Base-by-base conservation (phyloP, 1,284 basidiomycete genomes). In the Austroboletus niveus region DNA sequence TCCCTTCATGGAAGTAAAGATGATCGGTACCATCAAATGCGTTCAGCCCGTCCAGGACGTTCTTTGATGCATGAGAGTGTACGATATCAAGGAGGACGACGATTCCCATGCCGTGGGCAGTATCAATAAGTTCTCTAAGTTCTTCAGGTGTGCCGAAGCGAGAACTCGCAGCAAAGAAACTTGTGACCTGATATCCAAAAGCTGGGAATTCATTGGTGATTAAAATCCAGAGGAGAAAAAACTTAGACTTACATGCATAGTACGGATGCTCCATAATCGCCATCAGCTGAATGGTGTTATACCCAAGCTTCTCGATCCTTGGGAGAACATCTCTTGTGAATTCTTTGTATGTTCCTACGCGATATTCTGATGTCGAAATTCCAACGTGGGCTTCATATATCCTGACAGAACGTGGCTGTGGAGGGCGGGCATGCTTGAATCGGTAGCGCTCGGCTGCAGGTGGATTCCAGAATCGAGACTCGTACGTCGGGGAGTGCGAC, bases 351-450 rank as follows among this genome's bases (percentile, higher is more conserved):
- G 91, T 93, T 5, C 93, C 96, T 24, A 98, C 92, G 52, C 92
- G 79, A 47, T 79, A 75, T 64, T 98, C 94, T 4, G 89, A 72
- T 11, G 93, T 93, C 9, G 96, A 97, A 56, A 99, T 99, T 15
- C 97, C 97, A 57, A 98, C 94, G 65, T 99, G 96, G 0, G 96
- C 96, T 69, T 99, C 96, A 66, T 99, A 99, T 53, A 99, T 94
- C 63, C 89, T 89, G 49, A 90, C 71, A 32, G 86, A 83, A 29
- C 77, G 76, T 4, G 91, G 87, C 58, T 83, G 80, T 1, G 81
- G 75, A 8, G 91, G 92, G 9, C 81, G 78, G 39, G 79, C 58
- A 66, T 97, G 78, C 72, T 94, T 97, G 77, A 97, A 95, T 30
- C 76, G 74, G 75, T 98, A 97, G 44, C 68, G 76, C 58, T 92